phyloP scores from a whole-genome alignment of 192 early-diverging fungal genomes.

The Mycoemilia scoparia region DNA sequence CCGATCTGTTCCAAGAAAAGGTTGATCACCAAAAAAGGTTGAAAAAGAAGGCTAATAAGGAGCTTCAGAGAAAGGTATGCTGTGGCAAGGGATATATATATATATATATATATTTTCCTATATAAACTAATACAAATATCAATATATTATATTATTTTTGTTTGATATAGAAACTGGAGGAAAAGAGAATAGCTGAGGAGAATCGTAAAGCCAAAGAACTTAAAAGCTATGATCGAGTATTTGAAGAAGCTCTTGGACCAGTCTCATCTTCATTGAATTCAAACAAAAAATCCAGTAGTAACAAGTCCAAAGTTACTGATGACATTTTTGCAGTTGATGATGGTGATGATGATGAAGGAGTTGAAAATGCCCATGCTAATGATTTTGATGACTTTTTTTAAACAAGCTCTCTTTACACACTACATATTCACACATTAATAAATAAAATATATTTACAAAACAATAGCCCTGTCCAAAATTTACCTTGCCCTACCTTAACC shows the following conservation, averaged over 20 bases:
- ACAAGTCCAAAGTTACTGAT: constrained; percentile 2
- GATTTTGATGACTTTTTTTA: constrained; percentile 16
- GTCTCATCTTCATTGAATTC: not conserved
- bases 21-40: constrained; percentile 31
- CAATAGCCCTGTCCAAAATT: too few relatives aligned
- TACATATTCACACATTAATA: too few relatives aligned
- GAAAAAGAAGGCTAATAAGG: constrained; percentile 10
- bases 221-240: constrained; percentile 19
- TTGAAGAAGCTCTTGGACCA: constrained; percentile 16
- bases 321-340: constrained; percentile 15
- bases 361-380: constrained; percentile 1
- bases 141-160: not conserved
- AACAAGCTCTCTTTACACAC: not conserved
- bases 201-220: constrained; percentile 15
- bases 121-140: not conserved
- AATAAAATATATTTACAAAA: too few relatives aligned
- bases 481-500: too few relatives aligned
- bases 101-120: not conserved
- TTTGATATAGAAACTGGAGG: constrained; percentile 16
- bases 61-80: constrained; percentile 16
- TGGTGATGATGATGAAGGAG: constrained; percentile 1
- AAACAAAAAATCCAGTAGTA: not conserved
- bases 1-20: constrained; percentile 65
- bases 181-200: constrained; percentile 21
- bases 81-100: not conserved